These are phyloP conservation scores for Colletotrichum sp. DNA, from an alignment of 2,329 filamentous ascomycete species.

Conservation along the genomic window DNA sequence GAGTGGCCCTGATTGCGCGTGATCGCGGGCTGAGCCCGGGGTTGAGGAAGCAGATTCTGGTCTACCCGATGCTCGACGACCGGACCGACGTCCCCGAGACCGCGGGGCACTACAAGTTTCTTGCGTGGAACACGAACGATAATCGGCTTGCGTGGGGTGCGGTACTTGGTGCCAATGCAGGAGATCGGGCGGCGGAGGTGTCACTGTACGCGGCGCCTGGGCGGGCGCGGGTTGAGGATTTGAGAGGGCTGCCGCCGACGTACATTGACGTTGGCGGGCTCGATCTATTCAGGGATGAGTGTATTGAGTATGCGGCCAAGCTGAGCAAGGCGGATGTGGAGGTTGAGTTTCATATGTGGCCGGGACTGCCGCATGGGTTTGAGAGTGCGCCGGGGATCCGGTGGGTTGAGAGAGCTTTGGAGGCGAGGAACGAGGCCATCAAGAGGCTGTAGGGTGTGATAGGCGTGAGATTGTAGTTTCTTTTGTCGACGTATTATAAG, in stretches of 20 bases:
- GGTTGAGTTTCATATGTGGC: slow-evolving; percentile 44
- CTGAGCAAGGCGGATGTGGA: slow-evolving; percentile 34
- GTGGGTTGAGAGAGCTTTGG: slow-evolving; percentile 25
- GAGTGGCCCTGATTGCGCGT: slow-evolving; percentile 41
- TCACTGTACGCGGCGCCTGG: slow-evolving; percentile 27
- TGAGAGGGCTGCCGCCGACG: slow-evolving; percentile 34
- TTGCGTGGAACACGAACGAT: slow-evolving; percentile 22
- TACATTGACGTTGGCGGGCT: slow-evolving; percentile 43
- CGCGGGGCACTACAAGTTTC: background rate
- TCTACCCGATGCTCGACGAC: slow-evolving; percentile 39
- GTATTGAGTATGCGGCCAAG: slow-evolving; percentile 31
- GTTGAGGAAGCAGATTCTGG: slow-evolving; percentile 32
- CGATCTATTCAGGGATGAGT: slow-evolving; percentile 42
- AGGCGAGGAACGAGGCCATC: slow-evolving; percentile 23
- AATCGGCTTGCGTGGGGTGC: slow-evolving; percentile 28
- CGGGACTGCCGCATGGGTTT: slow-evolving; percentile 43
- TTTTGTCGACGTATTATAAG: background rate
- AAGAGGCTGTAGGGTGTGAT: background rate
- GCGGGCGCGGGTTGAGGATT: slow-evolving; percentile 15
- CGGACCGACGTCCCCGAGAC: slow-evolving; percentile 16
- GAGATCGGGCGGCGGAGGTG: slow-evolving; percentile 16
- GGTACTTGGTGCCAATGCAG: slow-evolving; percentile 19
- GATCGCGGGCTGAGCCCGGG: slow-evolving; percentile 26
- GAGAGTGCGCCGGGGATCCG: slow-evolving; percentile 22
- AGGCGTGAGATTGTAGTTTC: background rate